phyloP scores from a whole-genome alignment of 2,329 filamentous ascomycete genomes.

The Pseudogymnoascus sp. region DNA sequence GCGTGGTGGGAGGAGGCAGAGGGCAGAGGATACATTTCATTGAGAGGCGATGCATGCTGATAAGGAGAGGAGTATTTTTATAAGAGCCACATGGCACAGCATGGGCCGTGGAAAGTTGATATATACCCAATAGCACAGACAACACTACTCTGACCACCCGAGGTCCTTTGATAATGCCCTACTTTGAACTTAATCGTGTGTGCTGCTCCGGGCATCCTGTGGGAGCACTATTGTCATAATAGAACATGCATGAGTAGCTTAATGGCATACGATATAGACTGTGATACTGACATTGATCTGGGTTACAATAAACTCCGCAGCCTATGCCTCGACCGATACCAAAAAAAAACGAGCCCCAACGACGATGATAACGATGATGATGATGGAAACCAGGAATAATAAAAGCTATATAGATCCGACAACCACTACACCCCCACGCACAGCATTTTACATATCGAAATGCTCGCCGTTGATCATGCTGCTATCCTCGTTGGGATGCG shows the following conservation, averaged over 20 bases:
- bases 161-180: neutral
- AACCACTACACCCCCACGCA: neutral
- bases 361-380: neutral
- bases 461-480: constrained; percentile 53
- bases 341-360: neutral
- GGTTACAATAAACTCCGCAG: constrained; percentile 9
- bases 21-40: constrained; percentile 64
- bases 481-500: constrained; percentile 46
- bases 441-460: constrained; percentile 50
- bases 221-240: neutral
- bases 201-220: neutral
- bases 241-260: neutral
- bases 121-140: constrained; percentile 6
- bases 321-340: constrained; percentile 9
- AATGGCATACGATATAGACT: neutral
- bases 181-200: neutral
- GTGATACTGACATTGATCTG: neutral
- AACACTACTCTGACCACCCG: neutral
- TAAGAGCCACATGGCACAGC: neutral
- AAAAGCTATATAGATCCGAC: neutral
- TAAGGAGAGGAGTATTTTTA: neutral
- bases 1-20: constrained; percentile 51
- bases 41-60: constrained; percentile 32
- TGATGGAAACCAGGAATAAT: constrained; percentile 1
- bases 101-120: neutral